Evolutionary conservation across 78 protist genomes (phyloP).

Genomic region (Guillardia theta): DNA sequence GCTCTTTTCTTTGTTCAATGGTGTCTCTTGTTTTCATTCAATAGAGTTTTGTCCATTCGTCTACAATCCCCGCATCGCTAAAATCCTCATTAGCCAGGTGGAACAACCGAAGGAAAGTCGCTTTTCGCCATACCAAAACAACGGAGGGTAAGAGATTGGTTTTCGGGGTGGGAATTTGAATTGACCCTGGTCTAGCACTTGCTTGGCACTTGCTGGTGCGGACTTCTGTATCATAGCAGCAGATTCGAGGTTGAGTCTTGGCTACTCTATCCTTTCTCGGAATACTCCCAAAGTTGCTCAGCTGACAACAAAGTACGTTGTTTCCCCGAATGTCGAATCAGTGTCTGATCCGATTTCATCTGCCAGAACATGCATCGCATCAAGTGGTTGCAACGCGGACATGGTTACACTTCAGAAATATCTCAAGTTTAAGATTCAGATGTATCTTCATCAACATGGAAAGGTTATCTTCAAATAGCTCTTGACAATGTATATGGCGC

Average conservation of each 20-base stretch:
- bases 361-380: conserved; percentile 72
- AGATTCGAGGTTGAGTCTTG: conserved; percentile 94
- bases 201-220: conserved; percentile 88
- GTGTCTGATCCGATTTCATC: conserved; percentile 51
- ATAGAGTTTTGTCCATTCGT: no score
- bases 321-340: neutral
- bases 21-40: no score
- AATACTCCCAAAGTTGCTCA: conserved; percentile 65
- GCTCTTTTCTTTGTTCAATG: no score
- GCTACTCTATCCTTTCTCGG: conserved; percentile 88
- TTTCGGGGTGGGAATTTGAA: neutral
- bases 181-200: neutral
- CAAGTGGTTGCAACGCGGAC: conserved; percentile 95
- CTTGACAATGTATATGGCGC: no score
- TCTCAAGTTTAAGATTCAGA: conserved; percentile 56
- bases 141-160: neutral
- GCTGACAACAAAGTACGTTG: conserved; percentile 63
- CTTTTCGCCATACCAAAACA: neutral
- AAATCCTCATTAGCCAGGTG: no score
- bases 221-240: conserved; percentile 95
- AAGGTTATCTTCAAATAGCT: no score
- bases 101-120: conserved; percentile 5
- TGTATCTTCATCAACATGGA: conserved; percentile 71
- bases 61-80: no score
- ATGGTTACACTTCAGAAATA: conserved; percentile 77